These are phyloP conservation scores for Diplodia intermedia DNA, from an alignment of 2,329 filamentous ascomycete genomes.

Conservation along the genomic window DNA sequence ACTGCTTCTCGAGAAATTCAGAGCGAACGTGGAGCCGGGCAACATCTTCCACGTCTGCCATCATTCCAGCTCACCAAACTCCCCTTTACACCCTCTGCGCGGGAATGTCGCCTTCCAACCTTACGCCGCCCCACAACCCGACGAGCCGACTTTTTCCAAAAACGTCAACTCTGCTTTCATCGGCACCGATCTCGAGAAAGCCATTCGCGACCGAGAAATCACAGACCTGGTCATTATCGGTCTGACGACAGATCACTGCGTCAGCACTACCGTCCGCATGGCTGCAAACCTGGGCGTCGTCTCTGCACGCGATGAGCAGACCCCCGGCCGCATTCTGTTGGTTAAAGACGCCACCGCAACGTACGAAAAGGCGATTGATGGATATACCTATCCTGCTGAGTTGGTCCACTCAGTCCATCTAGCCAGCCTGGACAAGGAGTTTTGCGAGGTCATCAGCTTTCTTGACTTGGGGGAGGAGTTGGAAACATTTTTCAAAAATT, in stretches of 20 bases:
- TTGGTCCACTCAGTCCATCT: conserved; percentile 1
- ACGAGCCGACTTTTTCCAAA: conserved; percentile 10
- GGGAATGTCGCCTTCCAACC: conserved; percentile 9
- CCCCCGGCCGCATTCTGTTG: neutral
- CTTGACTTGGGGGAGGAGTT: neutral
- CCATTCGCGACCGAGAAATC: neutral
- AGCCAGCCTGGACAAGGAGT: conserved; percentile 12
- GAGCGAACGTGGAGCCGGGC: neutral
- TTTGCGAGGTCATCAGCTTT: conserved; percentile 7
- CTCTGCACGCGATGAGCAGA: no score
- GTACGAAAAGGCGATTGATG: neutral
- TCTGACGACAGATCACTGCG: conserved; percentile 16
- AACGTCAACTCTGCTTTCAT: conserved; percentile 23
- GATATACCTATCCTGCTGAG: neutral
- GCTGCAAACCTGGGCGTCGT: conserved; percentile 14
- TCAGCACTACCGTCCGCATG: conserved; percentile 25
- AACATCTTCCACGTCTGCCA: conserved; percentile 23
- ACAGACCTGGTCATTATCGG: neutral
- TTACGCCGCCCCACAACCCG: conserved; percentile 7
- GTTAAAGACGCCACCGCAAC: conserved; percentile 15
- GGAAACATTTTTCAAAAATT: no score
- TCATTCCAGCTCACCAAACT: neutral
- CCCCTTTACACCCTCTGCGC: neutral
- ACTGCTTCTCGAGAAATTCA: neutral
- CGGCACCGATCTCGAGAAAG: conserved; percentile 10